Conservation (phyloP, 129 eudicot species). For the Saposhnikovia divaricata region DNA sequence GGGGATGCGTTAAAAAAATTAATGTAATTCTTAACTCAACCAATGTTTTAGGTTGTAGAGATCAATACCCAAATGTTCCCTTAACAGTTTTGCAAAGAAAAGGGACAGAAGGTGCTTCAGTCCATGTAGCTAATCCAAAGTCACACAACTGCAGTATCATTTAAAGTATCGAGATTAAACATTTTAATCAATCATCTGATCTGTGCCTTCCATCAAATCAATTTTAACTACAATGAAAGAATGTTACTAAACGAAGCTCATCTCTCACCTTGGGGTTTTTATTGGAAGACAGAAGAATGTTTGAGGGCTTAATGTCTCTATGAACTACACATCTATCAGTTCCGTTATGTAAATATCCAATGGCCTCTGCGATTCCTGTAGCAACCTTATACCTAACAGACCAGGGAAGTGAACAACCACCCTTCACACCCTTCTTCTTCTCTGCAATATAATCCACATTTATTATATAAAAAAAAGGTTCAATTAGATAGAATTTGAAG, state of each 20-base stretch:
- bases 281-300: constrained; percentile 90
- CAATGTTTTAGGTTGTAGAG: neutral
- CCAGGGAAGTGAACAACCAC: constrained; percentile 75
- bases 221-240: constrained; percentile 1
- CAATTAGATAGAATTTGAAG: neutral
- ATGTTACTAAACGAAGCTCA: neutral
- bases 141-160: constrained; percentile 68
- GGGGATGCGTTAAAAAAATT: neutral
- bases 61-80: constrained; percentile 95
- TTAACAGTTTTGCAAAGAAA: constrained; percentile 97
- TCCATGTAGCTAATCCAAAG: constrained; percentile 97
- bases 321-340: constrained; percentile 96
- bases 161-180: neutral
- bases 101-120: constrained; percentile 95
- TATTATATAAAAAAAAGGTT: neutral
- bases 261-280: constrained; percentile 70
- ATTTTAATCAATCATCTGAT: neutral
- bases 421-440: constrained; percentile 64
- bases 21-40: neutral
- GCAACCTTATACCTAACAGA: constrained; percentile 84
- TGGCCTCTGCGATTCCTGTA: constrained; percentile 70
- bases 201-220: neutral
- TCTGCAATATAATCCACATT: constrained; percentile 38
- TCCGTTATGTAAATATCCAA: constrained; percentile 81
- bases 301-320: constrained; percentile 97